These are phyloP conservation scores for Suillus paluster DNA, from an alignment of 768 basidiomycete species.

Conservation along the genomic window DNA sequence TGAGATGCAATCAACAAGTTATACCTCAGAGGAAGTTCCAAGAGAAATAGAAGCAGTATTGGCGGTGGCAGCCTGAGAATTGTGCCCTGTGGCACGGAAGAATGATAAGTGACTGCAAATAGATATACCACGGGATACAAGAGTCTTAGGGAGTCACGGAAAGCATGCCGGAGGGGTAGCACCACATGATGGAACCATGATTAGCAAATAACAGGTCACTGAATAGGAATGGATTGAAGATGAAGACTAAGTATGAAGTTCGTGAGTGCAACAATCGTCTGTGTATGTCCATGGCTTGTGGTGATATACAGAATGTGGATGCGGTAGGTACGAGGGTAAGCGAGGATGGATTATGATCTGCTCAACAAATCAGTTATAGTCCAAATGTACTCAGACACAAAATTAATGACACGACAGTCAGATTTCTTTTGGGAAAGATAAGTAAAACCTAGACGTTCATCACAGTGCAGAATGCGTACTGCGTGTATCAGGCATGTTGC, in stretches of 20 bases:
- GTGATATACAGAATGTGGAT: conserved; percentile 22
- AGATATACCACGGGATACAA: conserved; percentile 2
- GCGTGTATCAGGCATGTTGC: conserved; percentile 54
- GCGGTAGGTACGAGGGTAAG: conserved; percentile 14
- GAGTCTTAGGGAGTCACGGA: neutral
- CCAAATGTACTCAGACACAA: conserved; percentile 6
- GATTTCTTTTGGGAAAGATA: conserved; percentile 5
- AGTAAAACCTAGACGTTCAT: conserved; percentile 17
- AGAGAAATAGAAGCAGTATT: neutral
- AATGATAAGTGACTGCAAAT: conserved; percentile 9
- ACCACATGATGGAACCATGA: conserved; percentile 10
- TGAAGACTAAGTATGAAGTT: conserved; percentile 11
- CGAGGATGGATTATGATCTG: conserved; percentile 17
- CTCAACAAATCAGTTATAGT: conserved; percentile 16
- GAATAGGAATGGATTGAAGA: conserved; percentile 14
- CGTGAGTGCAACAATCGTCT: conserved; percentile 12
- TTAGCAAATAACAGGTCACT: conserved; percentile 10
- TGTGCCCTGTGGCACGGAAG: conserved; percentile 3
- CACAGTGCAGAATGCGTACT: conserved; percentile 34
- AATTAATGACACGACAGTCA: conserved; percentile 2
- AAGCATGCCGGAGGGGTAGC: neutral
- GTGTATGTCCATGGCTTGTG: conserved; percentile 18
- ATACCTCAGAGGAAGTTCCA: conserved; percentile 10
- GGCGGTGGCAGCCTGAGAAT: conserved; percentile 13
- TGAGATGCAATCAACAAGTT: neutral